phyloP scores from a whole-genome alignment of 495 filamentous ascomycete species.

The Podospora sp. region DNA sequence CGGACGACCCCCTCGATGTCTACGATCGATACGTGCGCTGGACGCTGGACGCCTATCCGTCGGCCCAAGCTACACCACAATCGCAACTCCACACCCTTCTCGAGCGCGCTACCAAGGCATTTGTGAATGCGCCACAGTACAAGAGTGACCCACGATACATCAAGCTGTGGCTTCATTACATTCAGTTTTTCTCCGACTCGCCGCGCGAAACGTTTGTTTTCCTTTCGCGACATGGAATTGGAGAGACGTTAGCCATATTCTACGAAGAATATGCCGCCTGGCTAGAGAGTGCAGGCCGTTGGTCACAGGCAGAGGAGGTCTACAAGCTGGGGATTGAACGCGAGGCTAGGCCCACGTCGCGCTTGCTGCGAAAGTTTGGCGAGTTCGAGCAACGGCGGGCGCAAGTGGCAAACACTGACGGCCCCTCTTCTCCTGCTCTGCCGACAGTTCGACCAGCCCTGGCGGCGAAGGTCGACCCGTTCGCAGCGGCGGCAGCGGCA shows the following conservation, averaged over 20 bases:
- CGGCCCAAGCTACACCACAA: constrained; percentile 86
- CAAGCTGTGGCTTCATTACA: constrained; percentile 91
- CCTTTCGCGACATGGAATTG: constrained; percentile 82
- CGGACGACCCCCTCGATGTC: constrained; percentile 92
- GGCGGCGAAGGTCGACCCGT: constrained; percentile 83
- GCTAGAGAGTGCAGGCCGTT: constrained; percentile 82
- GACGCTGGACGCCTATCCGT: constrained; percentile 93
- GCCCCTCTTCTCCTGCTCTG: constrained; percentile 82
- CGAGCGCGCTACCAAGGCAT: constrained; percentile 88
- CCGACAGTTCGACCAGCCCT: constrained; percentile 82
- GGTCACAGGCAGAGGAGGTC: constrained; percentile 91
- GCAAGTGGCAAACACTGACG: constrained; percentile 58
- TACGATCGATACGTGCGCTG: constrained; percentile 97
- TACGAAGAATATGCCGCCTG: constrained; percentile 96
- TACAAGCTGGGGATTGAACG: constrained; percentile 85
- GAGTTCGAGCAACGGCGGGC: constrained; percentile 85
- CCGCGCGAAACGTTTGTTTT: constrained; percentile 92
- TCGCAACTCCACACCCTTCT: constrained; percentile 87
- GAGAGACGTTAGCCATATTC: constrained; percentile 86
- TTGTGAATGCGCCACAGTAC: constrained; percentile 82
- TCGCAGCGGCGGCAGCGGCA: constrained; percentile 48
- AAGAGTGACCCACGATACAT: constrained; percentile 93
- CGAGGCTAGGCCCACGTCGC: constrained; percentile 80
- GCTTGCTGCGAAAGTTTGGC: constrained; percentile 81
- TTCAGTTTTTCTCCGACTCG: constrained; percentile 86